Evolutionary conservation across 2,329 filamentous ascomycete species (phyloP), one percentile per base, ranked within the genome.

Genomic region (Chaetomiaceae sp.): DNA sequence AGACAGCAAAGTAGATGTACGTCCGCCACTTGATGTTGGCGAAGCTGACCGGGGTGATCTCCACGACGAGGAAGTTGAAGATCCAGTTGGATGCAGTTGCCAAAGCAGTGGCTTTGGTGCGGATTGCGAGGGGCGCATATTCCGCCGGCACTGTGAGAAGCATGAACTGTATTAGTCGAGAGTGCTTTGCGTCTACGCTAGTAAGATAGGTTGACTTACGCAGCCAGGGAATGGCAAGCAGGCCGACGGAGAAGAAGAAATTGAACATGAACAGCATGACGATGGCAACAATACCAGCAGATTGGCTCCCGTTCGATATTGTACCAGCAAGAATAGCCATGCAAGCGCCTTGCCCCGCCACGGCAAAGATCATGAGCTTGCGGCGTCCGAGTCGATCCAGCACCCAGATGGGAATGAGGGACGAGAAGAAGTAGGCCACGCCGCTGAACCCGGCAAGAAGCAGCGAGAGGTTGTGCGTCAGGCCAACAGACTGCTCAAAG

Each of bases 251-350:
- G 33, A 33, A 33, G 19, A 41, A 33, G 29, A 34, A 24, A 29
- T 41, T 41, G 29, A 41, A 41, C 2, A 41, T 41, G 29, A 41
- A 41, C 2, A 41, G 29, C 18, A 34, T 33, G 18, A 41, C 29
- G 18, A 40, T 15, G 7, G 38, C 38, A 10, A 32, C 38, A 26
- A 41, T 41, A 10, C 38, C 29, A 1, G 27, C 38, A 7, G 19
- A 14, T n/a, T 17, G 18, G 19, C 29, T 3, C 15, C n/a, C n/a
- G n/a, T n/a, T n/a, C n/a, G n/a, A n/a, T n/a, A n/a, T n/a, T n/a
- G n/a, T n/a, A n/a, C n/a, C n/a, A n/a, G 38, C 38, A n/a, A 41
- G 38, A 6, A 41, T 33, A 19, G 38, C 27, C 38, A 41, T 41
- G 33, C 12, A 35, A 37, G 34, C 34, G 19, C 19, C 22, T 9